A percentile compares a stretch with the other conserved stretches of the same genome.
phyloP scores from a whole-genome alignment of 768 basidiomycete genomes.

The Hypholoma sublateritium region DNA sequence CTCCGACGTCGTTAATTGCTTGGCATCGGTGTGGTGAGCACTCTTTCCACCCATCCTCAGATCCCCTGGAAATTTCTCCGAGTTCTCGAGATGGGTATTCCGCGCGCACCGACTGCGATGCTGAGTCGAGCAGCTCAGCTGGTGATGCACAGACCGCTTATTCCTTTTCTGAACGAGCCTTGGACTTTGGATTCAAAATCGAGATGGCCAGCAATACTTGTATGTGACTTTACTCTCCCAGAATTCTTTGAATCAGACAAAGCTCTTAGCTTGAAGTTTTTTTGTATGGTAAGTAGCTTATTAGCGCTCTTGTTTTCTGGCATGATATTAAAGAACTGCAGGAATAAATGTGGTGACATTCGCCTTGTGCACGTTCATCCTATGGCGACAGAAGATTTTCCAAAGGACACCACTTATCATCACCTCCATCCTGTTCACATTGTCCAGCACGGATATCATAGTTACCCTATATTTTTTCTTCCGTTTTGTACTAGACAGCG shows the following conservation, averaged over 20 bases:
- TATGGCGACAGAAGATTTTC: constrained; percentile 10
- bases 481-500: constrained; percentile 13
- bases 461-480: constrained; percentile 23
- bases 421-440: constrained; percentile 14
- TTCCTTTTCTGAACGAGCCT: constrained; percentile 22
- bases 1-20: constrained; percentile 14
- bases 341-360: constrained; percentile 22
- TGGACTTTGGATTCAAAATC: constrained; percentile 20
- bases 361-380: constrained; percentile 12
- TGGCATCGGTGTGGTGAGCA: constrained; percentile 9
- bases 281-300: constrained; percentile 16
- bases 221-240: constrained; percentile 8
- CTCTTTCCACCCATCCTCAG: constrained; percentile 4
- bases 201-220: constrained; percentile 23
- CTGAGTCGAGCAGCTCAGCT: constrained; percentile 8
- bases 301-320: neutral
- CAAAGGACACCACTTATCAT: constrained; percentile 11
- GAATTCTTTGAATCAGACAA: neutral
- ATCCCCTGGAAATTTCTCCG: constrained; percentile 1
- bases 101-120: constrained; percentile 3
- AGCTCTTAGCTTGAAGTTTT: constrained; percentile 18
- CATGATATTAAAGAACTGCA: neutral
- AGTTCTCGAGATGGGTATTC: neutral
- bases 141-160: constrained; percentile 14
- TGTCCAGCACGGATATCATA: constrained; percentile 22